Evolutionary conservation across 176 grass and related monocot species (phyloP).

Genomic region (Alloteropsis semialata): DNA sequence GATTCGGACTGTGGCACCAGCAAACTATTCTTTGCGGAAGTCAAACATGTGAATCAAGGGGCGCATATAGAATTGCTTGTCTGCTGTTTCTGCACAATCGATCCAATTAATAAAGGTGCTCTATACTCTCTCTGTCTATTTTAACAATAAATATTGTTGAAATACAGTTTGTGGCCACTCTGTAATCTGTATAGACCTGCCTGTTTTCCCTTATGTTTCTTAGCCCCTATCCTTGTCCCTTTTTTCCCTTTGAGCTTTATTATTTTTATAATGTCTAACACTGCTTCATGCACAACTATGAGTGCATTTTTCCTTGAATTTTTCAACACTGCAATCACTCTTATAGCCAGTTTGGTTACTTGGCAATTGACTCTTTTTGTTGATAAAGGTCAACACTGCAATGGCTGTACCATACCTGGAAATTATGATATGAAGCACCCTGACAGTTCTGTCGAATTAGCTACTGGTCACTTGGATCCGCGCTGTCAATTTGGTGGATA

Average conservation of each 20-base stretch:
- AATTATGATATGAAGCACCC: slow-evolving; percentile 3
- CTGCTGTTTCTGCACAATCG: slow-evolving; percentile 10
- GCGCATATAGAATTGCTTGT: not conserved
- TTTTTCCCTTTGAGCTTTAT: not conserved
- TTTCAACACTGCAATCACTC: too few relatives aligned
- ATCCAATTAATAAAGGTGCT: not conserved
- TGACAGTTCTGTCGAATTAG: not conserved
- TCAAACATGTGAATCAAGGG: not conserved
- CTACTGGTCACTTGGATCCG: slow-evolving; percentile 6
- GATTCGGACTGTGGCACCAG: not conserved
- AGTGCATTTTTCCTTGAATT: not conserved
- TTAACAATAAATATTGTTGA: not conserved
- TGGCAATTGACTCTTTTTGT: not conserved
- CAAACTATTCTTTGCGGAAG: slow-evolving; percentile 25
- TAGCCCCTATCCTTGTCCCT: not conserved
- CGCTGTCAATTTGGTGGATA: not conserved
- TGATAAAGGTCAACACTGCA: slow-evolving; percentile 23
- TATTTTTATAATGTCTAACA: not conserved
- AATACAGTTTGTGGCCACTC: not conserved
- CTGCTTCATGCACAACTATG: not conserved
- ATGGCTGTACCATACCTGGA: not conserved
- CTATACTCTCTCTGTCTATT: not conserved
- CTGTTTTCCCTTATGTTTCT: not conserved
- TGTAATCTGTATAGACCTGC: not conserved
- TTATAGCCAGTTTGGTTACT: not conserved